Base-by-base conservation (phyloP, 345 rosid species). In the Aquilaria malaccensis region DNA sequence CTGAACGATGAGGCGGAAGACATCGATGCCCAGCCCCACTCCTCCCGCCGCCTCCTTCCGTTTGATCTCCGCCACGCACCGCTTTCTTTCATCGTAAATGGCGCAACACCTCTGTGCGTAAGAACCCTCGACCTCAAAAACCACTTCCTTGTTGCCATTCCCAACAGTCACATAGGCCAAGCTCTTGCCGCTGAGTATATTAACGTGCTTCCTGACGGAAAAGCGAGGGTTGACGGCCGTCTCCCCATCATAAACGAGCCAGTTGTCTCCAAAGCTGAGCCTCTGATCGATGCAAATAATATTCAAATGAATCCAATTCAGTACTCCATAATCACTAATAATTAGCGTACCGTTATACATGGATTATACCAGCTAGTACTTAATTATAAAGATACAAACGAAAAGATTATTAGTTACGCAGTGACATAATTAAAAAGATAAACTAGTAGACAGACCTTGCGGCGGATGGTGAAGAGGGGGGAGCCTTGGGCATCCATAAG, bases 401-500 rank as follows among this genome's bases (percentile, higher is more conserved):
- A 22, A 22, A 22, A 22, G 22, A 22, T 22, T 22, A 22, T 22
- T 22, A 22, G 22, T 22, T 22, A 22, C 22, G 22, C 22, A 56
- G 29, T 13, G 9, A 48, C 53, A 50, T 50, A 50, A 50, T 15
- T 15, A 50, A 50, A 5, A 13, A 50, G 11, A 52, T 60, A 10
- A 60, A 58, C 37, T 32, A 60, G 15, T 4, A 41, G 51, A 57
- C 11, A 52, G 67, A 91, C 97, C 97, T 86, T 94, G 69, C 96
- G 97, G 50, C 99, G 93, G 79, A 88, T 65, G 71, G 97, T 90
- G 79, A 87, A 92, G 64, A 94, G 97, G 33, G 99, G 89, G 45
- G 76, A 65, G 67, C 97, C 99, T 1, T 78, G 65, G 70, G 91
- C 92, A 51, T 86, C 97, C 97, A 94, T 94, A 70, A 94, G 97